These are phyloP conservation scores for Carallia brachiata DNA, from an alignment of 345 rosid genomes.

Conservation along the genomic window DNA sequence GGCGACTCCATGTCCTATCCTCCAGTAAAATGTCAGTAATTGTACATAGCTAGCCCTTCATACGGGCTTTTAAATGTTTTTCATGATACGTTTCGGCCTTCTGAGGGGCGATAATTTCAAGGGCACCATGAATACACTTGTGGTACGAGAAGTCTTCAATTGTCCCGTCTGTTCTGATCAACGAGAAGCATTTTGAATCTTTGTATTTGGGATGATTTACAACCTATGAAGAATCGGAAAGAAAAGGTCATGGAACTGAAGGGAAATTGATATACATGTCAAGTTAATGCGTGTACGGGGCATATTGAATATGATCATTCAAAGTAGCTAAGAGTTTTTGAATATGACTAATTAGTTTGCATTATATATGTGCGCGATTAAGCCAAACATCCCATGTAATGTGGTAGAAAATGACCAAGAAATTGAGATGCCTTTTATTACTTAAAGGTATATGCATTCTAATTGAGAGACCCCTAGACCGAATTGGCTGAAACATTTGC, in stretches of 20 bases:
- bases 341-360: no score
- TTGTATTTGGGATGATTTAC: constrained; percentile 50
- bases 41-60: no score
- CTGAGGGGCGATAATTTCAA: constrained; percentile 63
- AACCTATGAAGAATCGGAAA: constrained; percentile 41
- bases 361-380: no score
- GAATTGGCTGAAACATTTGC: no score
- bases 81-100: constrained; percentile 44
- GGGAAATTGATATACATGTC: constrained; percentile 17
- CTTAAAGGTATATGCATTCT: no score
- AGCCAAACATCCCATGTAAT: no score
- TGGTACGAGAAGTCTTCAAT: constrained; percentile 78
- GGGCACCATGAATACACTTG: constrained; percentile 71
- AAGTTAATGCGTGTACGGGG: no score
- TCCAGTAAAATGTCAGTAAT: neutral
- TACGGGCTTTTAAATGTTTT: constrained; percentile 29
- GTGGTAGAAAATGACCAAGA: no score
- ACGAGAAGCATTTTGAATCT: constrained; percentile 61
- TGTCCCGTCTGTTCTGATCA: constrained; percentile 67
- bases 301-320: no score
- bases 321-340: no score
- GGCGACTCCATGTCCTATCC: neutral
- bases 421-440: no score
- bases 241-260: constrained; percentile 72
- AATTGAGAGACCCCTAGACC: no score